Evolutionary conservation across 2,329 filamentous ascomycete genomes (phyloP).

Genomic region (Chaetomiaceae sp.): DNA sequence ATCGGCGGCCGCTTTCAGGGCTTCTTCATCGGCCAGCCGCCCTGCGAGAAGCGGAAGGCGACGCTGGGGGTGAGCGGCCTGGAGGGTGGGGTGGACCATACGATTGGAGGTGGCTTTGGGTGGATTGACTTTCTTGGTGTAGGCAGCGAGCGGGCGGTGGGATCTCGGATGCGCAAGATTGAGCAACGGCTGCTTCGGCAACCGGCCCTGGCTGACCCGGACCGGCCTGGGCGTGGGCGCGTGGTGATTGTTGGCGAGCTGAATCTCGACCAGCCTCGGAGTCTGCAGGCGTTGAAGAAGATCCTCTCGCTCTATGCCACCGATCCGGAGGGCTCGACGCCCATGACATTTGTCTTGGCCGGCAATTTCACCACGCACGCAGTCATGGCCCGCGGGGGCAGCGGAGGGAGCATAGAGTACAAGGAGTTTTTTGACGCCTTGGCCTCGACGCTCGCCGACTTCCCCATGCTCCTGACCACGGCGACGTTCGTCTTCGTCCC

Average conservation of each 20-base stretch:
- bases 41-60: conserved; percentile 75
- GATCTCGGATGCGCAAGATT: conserved; percentile 75
- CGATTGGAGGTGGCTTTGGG: conserved; percentile 77
- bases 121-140: conserved; percentile 96
- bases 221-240: conserved; percentile 42
- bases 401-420: conserved; percentile 84
- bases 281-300: conserved; percentile 73
- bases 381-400: conserved; percentile 62
- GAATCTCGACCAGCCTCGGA: conserved; percentile 78
- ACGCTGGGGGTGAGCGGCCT: conserved; percentile 68
- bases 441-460: conserved; percentile 77
- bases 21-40: conserved; percentile 86
- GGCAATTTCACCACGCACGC: conserved; percentile 75
- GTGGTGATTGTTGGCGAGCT: conserved; percentile 80
- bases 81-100: conserved; percentile 54
- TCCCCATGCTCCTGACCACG: conserved; percentile 70
- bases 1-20: conserved; percentile 90
- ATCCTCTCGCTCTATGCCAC: conserved; percentile 70
- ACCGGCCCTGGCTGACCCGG: conserved; percentile 30
- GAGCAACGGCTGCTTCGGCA: conserved; percentile 61
- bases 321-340: conserved; percentile 59
- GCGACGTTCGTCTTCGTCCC: conserved; percentile 90
- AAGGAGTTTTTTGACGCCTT: conserved; percentile 93
- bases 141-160: conserved; percentile 81
- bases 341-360: conserved; percentile 75